A percentile compares a stretch with the other conserved stretches of the same genome.
phyloP scores from a whole-genome alignment of 2,329 filamentous ascomycete species.

The Macroventuria anomochaeta region DNA sequence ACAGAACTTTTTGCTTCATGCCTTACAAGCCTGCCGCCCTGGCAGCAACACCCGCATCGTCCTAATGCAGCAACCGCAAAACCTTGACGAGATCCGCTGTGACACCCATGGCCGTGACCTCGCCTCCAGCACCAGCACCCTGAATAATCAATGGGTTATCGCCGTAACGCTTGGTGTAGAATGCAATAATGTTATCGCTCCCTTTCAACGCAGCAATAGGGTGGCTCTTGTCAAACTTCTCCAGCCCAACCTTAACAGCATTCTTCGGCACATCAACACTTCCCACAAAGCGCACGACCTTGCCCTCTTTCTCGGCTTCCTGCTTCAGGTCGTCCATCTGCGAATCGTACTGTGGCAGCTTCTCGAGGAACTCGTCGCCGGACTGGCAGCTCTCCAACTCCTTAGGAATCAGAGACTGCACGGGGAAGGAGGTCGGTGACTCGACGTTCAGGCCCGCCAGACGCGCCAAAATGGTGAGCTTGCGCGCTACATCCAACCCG shows the following conservation, averaged over 20 bases:
- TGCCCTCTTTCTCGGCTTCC: conserved; percentile 84
- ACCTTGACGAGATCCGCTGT: conserved; percentile 93
- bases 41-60: not conserved
- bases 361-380: conserved; percentile 84
- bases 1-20: not conserved
- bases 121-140: conserved; percentile 90
- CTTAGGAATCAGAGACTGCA: conserved; percentile 89
- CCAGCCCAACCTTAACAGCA: conserved; percentile 87
- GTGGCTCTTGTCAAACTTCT: conserved; percentile 81
- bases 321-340: conserved; percentile 88
- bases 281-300: conserved; percentile 92
- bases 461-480: conserved; percentile 91
- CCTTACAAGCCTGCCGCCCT: not conserved
- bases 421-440: conserved; percentile 86
- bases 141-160: conserved; percentile 91
- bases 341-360: conserved; percentile 81
- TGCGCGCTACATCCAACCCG: conserved; percentile 89
- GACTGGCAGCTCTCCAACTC: conserved; percentile 78
- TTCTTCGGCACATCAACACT: conserved; percentile 85
- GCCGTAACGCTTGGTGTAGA: conserved; percentile 95
- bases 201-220: conserved; percentile 95
- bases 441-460: conserved; percentile 81
- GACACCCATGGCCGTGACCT: conserved; percentile 97
- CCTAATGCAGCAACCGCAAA: conserved; percentile 69
- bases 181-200: conserved; percentile 98